Conservation (phyloP, 169 alveolate species). For the Neospora caninum region DNA sequence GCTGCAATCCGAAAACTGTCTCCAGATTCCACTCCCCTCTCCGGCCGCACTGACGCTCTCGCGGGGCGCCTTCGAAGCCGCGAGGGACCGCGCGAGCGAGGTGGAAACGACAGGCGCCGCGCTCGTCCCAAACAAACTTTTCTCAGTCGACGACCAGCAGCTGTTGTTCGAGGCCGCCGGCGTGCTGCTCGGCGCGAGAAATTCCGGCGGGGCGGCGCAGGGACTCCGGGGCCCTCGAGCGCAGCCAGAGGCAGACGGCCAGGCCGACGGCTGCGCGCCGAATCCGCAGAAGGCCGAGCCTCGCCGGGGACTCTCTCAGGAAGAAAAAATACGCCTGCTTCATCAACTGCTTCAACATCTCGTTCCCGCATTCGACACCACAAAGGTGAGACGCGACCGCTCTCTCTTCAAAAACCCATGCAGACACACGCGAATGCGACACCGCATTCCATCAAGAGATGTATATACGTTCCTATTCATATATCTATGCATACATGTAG, state of each 20-base stretch:
- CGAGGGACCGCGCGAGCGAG: background rate
- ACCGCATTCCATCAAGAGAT: too few relatives aligned
- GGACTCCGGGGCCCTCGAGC: background rate
- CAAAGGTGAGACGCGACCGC: background rate
- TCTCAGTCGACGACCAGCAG: slow-evolving; percentile 28
- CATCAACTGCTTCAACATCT: slow-evolving; percentile 21
- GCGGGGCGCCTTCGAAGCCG: background rate
- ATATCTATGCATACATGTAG: background rate
- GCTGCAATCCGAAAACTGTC: background rate
- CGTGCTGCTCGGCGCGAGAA: background rate
- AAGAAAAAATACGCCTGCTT: background rate
- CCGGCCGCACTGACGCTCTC: background rate
- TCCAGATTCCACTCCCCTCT: background rate
- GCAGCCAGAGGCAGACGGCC: background rate
- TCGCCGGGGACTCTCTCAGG: background rate
- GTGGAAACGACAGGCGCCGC: background rate
- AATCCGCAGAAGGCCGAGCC: background rate
- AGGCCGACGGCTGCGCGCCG: background rate
- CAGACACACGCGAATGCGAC: too few relatives aligned
- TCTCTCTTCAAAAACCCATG: background rate
- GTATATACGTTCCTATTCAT: background rate
- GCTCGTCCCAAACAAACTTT: background rate
- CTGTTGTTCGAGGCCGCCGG: slow-evolving; percentile 31
- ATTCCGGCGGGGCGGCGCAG: background rate
- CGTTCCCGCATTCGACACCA: background rate